Evolutionary conservation across 352 stramenopile species (phyloP).

Genomic region (Aphanomyces invadans): DNA sequence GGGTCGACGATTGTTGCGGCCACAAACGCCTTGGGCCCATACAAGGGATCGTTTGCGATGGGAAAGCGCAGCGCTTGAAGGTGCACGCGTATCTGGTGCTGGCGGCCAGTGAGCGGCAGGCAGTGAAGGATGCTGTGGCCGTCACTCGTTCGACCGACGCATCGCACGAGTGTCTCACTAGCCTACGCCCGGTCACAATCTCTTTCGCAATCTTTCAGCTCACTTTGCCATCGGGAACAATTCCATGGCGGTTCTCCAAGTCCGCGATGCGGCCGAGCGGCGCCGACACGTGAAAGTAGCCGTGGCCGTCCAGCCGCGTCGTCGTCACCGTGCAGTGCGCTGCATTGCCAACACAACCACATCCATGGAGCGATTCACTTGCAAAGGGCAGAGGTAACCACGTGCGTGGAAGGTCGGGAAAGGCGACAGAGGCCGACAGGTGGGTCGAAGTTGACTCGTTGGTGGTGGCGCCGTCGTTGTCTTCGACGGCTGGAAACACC

Average conservation of each 20-base stretch:
- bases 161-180: constrained; percentile 37
- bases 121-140: constrained; percentile 26
- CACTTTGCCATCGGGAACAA: constrained; percentile 14
- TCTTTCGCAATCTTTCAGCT: background rate
- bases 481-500: too few relatives aligned
- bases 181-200: constrained; percentile 26
- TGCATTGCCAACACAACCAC: constrained; percentile 23
- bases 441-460: background rate
- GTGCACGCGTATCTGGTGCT: constrained; percentile 28
- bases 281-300: constrained; percentile 37
- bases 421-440: background rate
- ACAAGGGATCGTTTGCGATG: constrained; percentile 26
- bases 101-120: constrained; percentile 17
- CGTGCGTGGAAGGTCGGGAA: background rate
- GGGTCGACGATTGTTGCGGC: background rate
- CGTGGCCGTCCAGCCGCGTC: constrained; percentile 2
- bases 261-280: constrained; percentile 32
- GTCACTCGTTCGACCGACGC: constrained; percentile 18
- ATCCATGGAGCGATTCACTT: background rate
- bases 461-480: too few relatives aligned
- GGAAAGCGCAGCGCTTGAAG: constrained; percentile 23
- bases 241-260: constrained; percentile 26
- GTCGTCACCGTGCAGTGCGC: constrained; percentile 8
- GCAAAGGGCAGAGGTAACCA: too few relatives aligned
- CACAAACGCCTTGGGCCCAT: constrained; percentile 3